Evolutionary conservation across 2,329 filamentous ascomycete genomes (phyloP), one percentile per base, ranked within the genome.

Genomic region (Myrmaecium sp.): DNA sequence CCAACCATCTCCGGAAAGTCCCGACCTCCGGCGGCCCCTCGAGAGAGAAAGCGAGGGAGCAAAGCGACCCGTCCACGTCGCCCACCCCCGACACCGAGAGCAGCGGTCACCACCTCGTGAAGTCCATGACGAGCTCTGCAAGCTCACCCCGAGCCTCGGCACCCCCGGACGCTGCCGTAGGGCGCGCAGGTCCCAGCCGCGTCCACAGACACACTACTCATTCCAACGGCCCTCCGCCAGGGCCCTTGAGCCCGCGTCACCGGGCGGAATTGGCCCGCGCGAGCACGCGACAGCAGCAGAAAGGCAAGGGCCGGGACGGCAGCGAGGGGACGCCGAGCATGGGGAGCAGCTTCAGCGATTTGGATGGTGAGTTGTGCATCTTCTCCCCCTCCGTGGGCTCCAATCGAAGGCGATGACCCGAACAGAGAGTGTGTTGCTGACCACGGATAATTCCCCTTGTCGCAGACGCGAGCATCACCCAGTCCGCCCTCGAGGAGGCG

Each of bases 301-400:
- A n/a, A 60, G 55, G 0, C 60, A 62, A 10, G 35, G 60, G 56
- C 0, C 60, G 62, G 8, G 71, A 76, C 34, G 69, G 68, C 8
- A 81, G 74, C 41, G 75, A 82, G 34, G 74, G 74, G 9, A 75
- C 73, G 9, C 76, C 74, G 2, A 82, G 76, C 39, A 82, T 83
- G 71, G 77, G 79, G 1, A 86, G 79, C 47, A 84, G 78, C 40
- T 89, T 82, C 41, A 86, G 78, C 50, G 81, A 89, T 54, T 62
- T 91, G 22, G 80, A 86, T 46, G 78, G 77, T 65, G 48, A 37
- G 44, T 41, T 21, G 18, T 20, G 17, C 11, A 13, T 18, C 11
- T 24, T 27, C 25, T 27, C 17, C 11, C 10, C 27, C 5, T 20
- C 11, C 10, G n/a, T 18, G 14, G n/a, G 16, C 17, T 6, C n/a